Evolutionary conservation across 1,284 basidiomycete genomes (phyloP).

Genomic region (Ustilago vetiveriae): DNA sequence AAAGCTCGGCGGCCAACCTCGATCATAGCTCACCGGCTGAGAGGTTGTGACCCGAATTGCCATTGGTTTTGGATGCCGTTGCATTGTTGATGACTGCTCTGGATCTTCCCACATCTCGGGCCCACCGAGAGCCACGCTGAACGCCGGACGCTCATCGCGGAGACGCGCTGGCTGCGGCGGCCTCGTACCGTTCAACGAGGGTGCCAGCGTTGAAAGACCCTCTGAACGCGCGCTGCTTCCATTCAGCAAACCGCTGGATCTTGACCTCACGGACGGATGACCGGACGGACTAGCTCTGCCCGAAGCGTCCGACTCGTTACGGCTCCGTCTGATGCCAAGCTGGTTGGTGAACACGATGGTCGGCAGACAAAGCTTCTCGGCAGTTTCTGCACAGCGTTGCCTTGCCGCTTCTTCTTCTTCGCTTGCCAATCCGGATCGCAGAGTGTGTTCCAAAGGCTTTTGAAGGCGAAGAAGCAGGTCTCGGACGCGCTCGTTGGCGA

Average conservation of each 20-base stretch:
- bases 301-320: conserved; percentile 8
- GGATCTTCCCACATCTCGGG: conserved; percentile 42
- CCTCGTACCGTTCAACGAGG: conserved; percentile 23
- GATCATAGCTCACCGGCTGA: conserved; percentile 14
- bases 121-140: conserved; percentile 33
- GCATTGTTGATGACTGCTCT: conserved; percentile 1
- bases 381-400: conserved; percentile 6
- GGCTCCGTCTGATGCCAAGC: conserved; percentile 22
- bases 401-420: conserved; percentile 12
- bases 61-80: conserved; percentile 12
- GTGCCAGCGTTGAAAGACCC: conserved; percentile 24
- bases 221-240: conserved; percentile 10
- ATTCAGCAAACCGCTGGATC: conserved; percentile 1
- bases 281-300: conserved; percentile 14
- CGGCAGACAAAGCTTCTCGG: conserved; percentile 25
- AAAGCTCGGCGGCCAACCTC: conserved; percentile 44
- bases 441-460: conserved; percentile 24
- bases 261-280: neutral
- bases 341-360: conserved; percentile 46
- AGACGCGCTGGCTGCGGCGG: conserved; percentile 18
- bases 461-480: conserved; percentile 32
- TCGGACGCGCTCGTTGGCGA: conserved; percentile 21
- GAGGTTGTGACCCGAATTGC: neutral
- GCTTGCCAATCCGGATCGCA: neutral
- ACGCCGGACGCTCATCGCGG: conserved; percentile 27